These are phyloP conservation scores for Colletotrichum sp. DNA, from an alignment of 2,329 filamentous ascomycete genomes.

Conservation along the genomic window DNA sequence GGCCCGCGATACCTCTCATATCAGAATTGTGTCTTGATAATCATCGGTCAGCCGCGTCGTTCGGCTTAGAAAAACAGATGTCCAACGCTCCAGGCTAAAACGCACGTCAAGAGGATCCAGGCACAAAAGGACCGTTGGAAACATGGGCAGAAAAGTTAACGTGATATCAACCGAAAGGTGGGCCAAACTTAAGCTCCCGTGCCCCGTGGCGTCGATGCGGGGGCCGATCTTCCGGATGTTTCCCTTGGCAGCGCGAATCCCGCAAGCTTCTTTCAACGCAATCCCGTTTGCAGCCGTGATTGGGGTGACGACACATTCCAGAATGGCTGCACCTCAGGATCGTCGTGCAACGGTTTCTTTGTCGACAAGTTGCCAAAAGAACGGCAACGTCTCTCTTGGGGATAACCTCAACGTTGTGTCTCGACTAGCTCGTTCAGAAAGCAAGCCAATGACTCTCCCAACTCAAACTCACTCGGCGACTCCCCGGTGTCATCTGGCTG, in stretches of 20 bases:
- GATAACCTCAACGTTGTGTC: not conserved
- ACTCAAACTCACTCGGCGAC: not conserved
- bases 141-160: not conserved
- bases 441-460: not conserved
- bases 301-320: not conserved
- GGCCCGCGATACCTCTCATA: not conserved
- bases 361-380: not conserved
- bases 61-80: not conserved
- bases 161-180: not conserved
- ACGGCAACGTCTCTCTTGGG: not conserved
- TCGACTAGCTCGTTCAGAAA: not conserved
- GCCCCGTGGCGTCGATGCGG: not conserved
- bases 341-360: not conserved
- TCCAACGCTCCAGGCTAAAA: not conserved
- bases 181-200: not conserved
- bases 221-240: not conserved
- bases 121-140: not conserved
- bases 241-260: not conserved
- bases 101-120: not conserved
- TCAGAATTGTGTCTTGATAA: not conserved
- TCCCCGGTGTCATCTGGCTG: not conserved
- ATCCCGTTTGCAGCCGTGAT: not conserved
- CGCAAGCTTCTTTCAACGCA: not conserved
- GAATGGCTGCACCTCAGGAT: not conserved
- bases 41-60: not conserved